phyloP scores from a whole-genome alignment of 495 filamentous ascomycete species.

The Aspergillus baeticus region DNA sequence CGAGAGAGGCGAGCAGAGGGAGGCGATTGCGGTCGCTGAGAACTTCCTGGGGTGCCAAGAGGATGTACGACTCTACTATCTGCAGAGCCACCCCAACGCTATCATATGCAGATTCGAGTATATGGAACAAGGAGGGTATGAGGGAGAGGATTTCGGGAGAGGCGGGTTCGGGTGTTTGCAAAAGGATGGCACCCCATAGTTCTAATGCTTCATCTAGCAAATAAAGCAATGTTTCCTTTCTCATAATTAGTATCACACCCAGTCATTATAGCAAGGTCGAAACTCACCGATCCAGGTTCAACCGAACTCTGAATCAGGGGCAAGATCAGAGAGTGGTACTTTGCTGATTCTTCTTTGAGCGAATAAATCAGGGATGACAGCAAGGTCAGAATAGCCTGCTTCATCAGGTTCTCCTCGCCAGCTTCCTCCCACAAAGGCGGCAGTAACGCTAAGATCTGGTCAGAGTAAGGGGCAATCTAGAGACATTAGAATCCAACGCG shows the following conservation, averaged over 20 bases:
- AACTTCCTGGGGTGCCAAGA: slow-evolving; percentile 73
- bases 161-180: slow-evolving; percentile 65
- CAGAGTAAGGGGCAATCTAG: slow-evolving; percentile 69
- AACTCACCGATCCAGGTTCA: slow-evolving; percentile 68
- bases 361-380: slow-evolving; percentile 75
- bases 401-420: slow-evolving; percentile 81
- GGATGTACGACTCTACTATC: slow-evolving; percentile 76
- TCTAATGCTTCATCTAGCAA: slow-evolving; percentile 91
- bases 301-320: slow-evolving; percentile 77
- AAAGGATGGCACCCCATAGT: slow-evolving; percentile 76
- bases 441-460: slow-evolving; percentile 76
- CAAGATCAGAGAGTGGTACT: slow-evolving; percentile 71
- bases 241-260: slow-evolving; percentile 14
- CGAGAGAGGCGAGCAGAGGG: slow-evolving; percentile 56
- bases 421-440: slow-evolving; percentile 81
- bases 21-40: slow-evolving; percentile 63
- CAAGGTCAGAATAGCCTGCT: slow-evolving; percentile 85
- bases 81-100: slow-evolving; percentile 66
- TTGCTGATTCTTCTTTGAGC: slow-evolving; percentile 69
- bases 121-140: slow-evolving; percentile 63
- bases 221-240: slow-evolving; percentile 69
- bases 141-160: slow-evolving; percentile 66
- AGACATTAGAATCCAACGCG: slow-evolving; percentile 13
- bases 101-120: slow-evolving; percentile 69
- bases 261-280: neutral